Percentiles rank a stretch among this genome's conserved stretches.
Conservation (phyloP, 164 flowering plant species). For the Dillenia turbinata region DNA sequence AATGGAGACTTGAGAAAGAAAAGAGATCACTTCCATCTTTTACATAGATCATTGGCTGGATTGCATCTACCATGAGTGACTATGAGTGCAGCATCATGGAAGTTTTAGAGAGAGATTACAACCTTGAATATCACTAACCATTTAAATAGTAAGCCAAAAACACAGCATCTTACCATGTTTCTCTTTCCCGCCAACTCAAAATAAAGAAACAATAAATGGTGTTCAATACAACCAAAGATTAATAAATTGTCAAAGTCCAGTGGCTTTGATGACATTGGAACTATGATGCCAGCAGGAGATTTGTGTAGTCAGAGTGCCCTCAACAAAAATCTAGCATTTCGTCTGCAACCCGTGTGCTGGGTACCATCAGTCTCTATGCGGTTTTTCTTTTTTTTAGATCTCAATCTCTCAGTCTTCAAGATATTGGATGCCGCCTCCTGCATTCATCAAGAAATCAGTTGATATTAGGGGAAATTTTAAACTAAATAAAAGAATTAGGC, state of each 20-base stretch:
- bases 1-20: too few relatives aligned
- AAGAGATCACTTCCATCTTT: too few relatives aligned
- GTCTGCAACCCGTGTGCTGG: conserved; percentile 8
- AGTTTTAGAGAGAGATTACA: too few relatives aligned
- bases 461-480: neutral
- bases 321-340: conserved; percentile 21
- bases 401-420: conserved; percentile 17
- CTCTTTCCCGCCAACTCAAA: neutral
- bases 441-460: conserved; percentile 6
- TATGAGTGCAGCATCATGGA: too few relatives aligned
- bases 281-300: neutral
- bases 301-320: conserved; percentile 6
- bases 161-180: neutral
- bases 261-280: conserved; percentile 3
- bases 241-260: conserved; percentile 1
- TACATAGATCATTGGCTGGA: too few relatives aligned
- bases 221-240: conserved; percentile 4
- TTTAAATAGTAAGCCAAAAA: neutral
- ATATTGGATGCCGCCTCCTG: conserved; percentile 74
- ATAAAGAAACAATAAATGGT: neutral
- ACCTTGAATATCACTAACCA: too few relatives aligned
- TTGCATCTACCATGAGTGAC: too few relatives aligned
- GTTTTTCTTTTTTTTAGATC: neutral
- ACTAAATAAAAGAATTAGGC: neutral
- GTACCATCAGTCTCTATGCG: conserved; percentile 1